Base-by-base conservation (phyloP, 169 alveolate genomes). In the Eimeria maxima region DNA sequence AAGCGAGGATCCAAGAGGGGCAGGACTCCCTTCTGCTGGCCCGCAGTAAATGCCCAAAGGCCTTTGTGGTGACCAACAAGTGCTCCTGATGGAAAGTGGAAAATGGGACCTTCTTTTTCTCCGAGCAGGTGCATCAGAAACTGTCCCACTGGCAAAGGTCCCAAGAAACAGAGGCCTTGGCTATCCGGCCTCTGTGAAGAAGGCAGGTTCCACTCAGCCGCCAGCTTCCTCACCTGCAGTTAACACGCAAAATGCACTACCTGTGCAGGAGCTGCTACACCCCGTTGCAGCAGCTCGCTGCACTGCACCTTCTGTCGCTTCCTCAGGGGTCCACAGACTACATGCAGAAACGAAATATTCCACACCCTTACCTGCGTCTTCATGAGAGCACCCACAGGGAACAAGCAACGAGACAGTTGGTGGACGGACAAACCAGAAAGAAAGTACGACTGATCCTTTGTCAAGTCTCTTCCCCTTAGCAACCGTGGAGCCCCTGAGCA, bases 361-460 rank as follows among this genome's bases (percentile, higher is more conserved):
- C 10, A 27, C 89, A 78, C 42, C 67, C 95, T n/a, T 67, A 97
- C 98, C 97, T 97, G 95, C 13, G 44, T 27, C 96, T 97, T 97
- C 50, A 33, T 29, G 38, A 97, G 84, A 8, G 76, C 57, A 3
- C 97, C 97, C 22, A 97, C 81, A 27, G 98, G 98, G 71, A 96
- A 96, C 38, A 97, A 53, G 65, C 94, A 74, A 38, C 91, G 95
- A 27, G 74, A 74, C 87, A 97, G 89, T 81, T 97, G 98, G 5
- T 42, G 55, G 69, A 83, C 96, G 20, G 71, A 50, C 89, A 97
- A 69, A 16, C 98, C 95, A 65, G 97, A 86, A 38, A 97, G 96
- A 80, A 97, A 97, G 81, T 97, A 97, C 20, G 98, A 96, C 87
- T 97, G 98, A 74, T 97, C 98, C 91, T 97, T 97, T 60, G 42